Evolutionary conservation across 2,329 filamentous ascomycete genomes (phyloP).

Genomic region (Sporothrix inflata): DNA sequence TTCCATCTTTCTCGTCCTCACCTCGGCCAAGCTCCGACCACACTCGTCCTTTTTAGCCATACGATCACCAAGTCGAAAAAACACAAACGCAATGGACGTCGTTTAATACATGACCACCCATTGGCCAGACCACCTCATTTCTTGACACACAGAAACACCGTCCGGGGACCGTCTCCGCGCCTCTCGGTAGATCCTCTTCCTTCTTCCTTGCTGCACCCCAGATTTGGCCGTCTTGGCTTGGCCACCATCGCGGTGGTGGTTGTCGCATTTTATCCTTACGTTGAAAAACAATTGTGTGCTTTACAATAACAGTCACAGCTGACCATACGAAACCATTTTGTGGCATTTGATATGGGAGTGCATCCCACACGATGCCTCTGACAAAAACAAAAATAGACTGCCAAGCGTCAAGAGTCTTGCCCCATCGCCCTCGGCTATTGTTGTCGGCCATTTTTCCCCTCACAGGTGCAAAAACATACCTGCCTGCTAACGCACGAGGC

Average conservation of each 20-base stretch:
- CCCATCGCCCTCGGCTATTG: neutral
- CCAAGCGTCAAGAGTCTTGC: neutral
- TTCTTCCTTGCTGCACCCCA: neutral
- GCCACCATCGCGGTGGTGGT: neutral
- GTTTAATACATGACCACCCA: neutral
- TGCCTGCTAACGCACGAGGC: neutral
- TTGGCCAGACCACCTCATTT: neutral
- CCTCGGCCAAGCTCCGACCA: neutral
- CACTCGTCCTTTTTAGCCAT: neutral
- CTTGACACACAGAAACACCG: neutral
- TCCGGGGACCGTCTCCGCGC: neutral
- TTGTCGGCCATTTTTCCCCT: neutral
- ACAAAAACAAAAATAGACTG: slow-evolving; percentile 8
- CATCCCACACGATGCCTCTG: too few species aligned
- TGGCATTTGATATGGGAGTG: too few species aligned
- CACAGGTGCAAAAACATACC: too few species aligned
- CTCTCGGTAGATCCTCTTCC: slow-evolving; percentile 3
- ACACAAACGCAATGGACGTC: neutral
- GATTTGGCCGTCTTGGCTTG: neutral
- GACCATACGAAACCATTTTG: too few species aligned
- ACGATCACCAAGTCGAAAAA: neutral
- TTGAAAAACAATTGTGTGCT: neutral
- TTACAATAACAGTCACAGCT: neutral
- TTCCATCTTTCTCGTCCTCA: neutral
- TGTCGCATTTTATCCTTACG: neutral